Conservation (phyloP, 2,329 filamentous ascomycete genomes). For the Fusarium humuli region DNA sequence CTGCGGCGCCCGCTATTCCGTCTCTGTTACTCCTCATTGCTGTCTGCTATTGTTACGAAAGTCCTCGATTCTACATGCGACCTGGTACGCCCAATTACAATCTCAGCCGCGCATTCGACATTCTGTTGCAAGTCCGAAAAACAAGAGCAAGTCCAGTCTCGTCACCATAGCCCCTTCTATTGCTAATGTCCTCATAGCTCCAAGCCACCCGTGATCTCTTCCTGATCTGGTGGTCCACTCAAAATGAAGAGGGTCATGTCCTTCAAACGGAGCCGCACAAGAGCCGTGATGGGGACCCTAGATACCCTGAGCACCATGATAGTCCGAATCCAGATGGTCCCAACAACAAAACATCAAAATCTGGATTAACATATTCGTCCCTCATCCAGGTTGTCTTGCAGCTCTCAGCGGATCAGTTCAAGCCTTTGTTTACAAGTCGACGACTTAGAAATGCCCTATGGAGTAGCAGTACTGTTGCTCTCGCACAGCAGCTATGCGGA, state of each 20-base stretch:
- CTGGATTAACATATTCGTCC: conserved; percentile 30
- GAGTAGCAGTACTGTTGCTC: conserved; percentile 45
- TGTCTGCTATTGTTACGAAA: conserved; percentile 55
- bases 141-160: conserved; percentile 30
- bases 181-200: conserved; percentile 41
- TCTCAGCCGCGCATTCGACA: conserved; percentile 50
- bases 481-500: conserved; percentile 49
- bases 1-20: conserved; percentile 53
- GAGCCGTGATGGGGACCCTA: not conserved
- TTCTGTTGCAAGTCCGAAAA: conserved; percentile 50
- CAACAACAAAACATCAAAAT: not conserved
- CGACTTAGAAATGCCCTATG: conserved; percentile 38
- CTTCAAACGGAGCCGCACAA: not conserved
- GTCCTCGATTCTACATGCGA: conserved; percentile 55
- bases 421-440: conserved; percentile 20
- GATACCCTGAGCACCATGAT: not conserved
- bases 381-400: conserved; percentile 11
- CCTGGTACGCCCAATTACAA: conserved; percentile 50
- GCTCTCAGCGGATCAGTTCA: conserved; percentile 36
- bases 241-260: not conserved
- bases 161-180: fast-evolving
- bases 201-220: conserved; percentile 55
- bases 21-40: conserved; percentile 49
- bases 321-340: not conserved
- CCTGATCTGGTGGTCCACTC: conserved; percentile 46